Percentiles rank a stretch among this genome's conserved stretches.
phyloP scores from a whole-genome alignment of 768 basidiomycete species.

The Xerocomellus chrysenteron region DNA sequence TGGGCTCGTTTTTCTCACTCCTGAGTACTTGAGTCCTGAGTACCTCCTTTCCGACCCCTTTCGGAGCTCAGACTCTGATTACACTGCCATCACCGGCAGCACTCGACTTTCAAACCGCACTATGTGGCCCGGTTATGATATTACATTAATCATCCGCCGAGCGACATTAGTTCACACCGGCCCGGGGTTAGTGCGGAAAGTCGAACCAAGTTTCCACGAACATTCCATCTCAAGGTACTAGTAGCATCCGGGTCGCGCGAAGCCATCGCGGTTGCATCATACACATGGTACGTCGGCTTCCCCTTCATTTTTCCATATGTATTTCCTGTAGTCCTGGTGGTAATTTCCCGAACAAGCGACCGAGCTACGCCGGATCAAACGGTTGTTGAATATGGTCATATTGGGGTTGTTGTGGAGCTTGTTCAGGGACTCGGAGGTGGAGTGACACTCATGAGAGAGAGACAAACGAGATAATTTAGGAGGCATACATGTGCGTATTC shows the following conservation, averaged over 20 bases:
- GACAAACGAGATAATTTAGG: not conserved
- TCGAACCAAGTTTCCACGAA: too few species aligned
- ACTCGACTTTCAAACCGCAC: too few species aligned
- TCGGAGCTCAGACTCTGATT: too few species aligned
- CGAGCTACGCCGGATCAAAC: too few species aligned
- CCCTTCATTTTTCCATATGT: not conserved
- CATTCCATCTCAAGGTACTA: not conserved
- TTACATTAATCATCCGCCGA: too few species aligned
- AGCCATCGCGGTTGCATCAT: not conserved
- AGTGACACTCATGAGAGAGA: not conserved
- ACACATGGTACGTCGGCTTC: not conserved
- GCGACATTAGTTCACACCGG: not conserved
- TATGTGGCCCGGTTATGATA: not conserved
- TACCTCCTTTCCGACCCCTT: not conserved
- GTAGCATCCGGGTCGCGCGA: not conserved
- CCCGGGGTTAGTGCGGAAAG: not conserved
- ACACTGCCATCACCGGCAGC: too few species aligned
- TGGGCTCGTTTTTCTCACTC: not conserved
- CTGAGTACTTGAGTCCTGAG: not conserved
- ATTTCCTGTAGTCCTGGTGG: not conserved
- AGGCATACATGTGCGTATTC: not conserved
- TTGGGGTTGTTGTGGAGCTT: not conserved
- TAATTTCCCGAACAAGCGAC: not conserved
- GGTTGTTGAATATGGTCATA: not conserved
- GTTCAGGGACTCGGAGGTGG: not conserved